These are phyloP conservation scores for Cudoniella acicularis DNA, from an alignment of 495 filamentous ascomycete species.

Conservation along the genomic window DNA sequence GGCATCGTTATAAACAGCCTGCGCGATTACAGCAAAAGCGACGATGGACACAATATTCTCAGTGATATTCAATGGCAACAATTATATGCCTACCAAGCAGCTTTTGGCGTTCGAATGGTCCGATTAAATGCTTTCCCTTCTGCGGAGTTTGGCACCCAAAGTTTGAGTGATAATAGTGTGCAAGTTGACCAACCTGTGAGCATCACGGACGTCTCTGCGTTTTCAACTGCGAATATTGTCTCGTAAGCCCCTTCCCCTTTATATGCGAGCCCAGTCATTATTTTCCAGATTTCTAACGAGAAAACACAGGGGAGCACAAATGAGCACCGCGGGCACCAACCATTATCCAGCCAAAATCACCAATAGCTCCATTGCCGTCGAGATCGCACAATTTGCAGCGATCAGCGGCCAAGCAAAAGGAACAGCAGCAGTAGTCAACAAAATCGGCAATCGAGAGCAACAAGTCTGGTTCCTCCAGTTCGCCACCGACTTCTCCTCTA, in stretches of 20 bases:
- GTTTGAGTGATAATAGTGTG: constrained; percentile 39
- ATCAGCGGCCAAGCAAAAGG: too few relatives aligned
- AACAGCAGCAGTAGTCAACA: too few relatives aligned
- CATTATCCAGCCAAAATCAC: constrained; percentile 56
- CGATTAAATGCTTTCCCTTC: constrained; percentile 54
- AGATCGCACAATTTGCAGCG: too few relatives aligned
- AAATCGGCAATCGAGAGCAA: too few relatives aligned
- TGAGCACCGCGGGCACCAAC: constrained; percentile 51
- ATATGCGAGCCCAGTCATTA: constrained; percentile 21
- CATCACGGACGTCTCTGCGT: constrained; percentile 42
- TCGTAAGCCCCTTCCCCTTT: too few relatives aligned
- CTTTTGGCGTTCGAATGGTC: constrained; percentile 57
- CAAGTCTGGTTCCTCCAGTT: constrained; percentile 58
- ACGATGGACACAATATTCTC: constrained; percentile 40
- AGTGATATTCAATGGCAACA: constrained; percentile 53
- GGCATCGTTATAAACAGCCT: neutral
- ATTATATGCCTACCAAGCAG: constrained; percentile 54
- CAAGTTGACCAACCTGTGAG: constrained; percentile 41
- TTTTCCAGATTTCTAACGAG: neutral
- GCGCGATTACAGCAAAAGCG: neutral
- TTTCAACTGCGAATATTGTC: constrained; percentile 41
- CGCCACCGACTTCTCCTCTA: constrained; percentile 51
- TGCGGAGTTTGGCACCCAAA: constrained; percentile 43
- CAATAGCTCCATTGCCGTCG: too few relatives aligned
- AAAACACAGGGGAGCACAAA: constrained; percentile 28